A percentile compares a stretch with the other conserved stretches of the same genome.
Conservation (phyloP, 805 yeast species). For the Lachancea sp. region DNA sequence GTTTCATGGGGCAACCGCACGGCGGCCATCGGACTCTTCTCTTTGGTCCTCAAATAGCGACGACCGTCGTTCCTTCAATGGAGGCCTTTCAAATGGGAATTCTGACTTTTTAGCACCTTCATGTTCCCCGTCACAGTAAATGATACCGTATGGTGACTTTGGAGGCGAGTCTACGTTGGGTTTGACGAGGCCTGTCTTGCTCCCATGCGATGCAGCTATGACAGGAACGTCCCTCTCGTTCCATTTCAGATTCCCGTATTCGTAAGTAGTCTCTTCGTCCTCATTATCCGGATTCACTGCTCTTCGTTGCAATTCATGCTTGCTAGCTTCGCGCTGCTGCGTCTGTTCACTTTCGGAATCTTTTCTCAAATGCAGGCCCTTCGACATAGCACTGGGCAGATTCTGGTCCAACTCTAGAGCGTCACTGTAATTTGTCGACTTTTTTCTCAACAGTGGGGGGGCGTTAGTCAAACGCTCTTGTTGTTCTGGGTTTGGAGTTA, state of each 20-base stretch:
- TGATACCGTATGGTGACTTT: not conserved
- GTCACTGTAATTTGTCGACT: constrained; percentile 18
- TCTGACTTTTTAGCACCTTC: not conserved
- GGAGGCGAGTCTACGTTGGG: not conserved
- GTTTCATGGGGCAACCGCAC: no score
- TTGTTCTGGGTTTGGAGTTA: constrained; percentile 9
- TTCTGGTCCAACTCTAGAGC: constrained; percentile 11
- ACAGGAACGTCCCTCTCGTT: constrained; percentile 9
- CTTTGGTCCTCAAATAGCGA: constrained; percentile 30
- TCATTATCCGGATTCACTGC: constrained; percentile 2
- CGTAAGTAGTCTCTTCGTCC: constrained; percentile 4
- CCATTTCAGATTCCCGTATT: constrained; percentile 8
- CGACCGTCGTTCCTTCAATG: constrained; percentile 17
- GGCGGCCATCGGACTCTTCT: constrained; percentile 24
- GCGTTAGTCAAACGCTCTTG: not conserved
- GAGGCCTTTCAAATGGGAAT: constrained; percentile 4
- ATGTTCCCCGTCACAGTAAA: not conserved
- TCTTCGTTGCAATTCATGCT: constrained; percentile 7
- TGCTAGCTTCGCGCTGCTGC: constrained; percentile 11
- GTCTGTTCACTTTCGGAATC: constrained; percentile 8
- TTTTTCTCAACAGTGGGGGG: constrained; percentile 8
- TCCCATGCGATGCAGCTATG: not conserved
- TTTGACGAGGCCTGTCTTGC: not conserved
- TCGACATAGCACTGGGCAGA: not conserved
- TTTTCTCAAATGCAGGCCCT: not conserved